A percentile compares a stretch with the other conserved stretches of the same genome.
phyloP scores from a whole-genome alignment of 192 early-diverging fungal species.

The Neocallimastix lanati region DNA sequence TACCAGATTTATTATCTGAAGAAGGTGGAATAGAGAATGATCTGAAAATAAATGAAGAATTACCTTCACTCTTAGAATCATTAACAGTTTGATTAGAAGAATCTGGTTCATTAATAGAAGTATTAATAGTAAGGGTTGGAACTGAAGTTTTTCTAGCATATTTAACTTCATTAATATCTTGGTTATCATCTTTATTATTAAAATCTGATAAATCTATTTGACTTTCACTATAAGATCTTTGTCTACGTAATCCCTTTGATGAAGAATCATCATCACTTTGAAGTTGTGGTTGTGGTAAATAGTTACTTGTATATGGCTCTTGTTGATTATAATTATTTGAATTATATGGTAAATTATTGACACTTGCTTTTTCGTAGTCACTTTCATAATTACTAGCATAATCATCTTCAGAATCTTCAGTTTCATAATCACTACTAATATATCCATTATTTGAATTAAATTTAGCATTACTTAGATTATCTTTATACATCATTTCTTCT shows the following conservation, averaged over 20 bases:
- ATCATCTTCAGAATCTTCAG: not conserved
- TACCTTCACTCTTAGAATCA: not conserved
- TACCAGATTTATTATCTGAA: not conserved
- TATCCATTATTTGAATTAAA: not conserved
- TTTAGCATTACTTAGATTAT: not conserved
- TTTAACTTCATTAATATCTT: not conserved
- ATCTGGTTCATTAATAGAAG: not conserved
- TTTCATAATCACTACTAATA: not conserved
- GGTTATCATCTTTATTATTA: not conserved
- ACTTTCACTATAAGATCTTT: not conserved
- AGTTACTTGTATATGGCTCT: not conserved
- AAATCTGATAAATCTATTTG: not conserved
- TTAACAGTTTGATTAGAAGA: not conserved
- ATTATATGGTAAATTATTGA: no score
- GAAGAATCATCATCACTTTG: not conserved
- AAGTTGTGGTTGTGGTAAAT: not conserved
- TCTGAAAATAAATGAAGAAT: not conserved
- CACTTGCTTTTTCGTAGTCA: not conserved
- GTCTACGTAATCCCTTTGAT: not conserved
- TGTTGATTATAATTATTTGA: not conserved
- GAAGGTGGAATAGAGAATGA: not conserved
- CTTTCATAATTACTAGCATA: not conserved
- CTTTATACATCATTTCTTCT: not conserved
- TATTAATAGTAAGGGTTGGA: not conserved
- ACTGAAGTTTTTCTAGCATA: not conserved